phyloP scores from a whole-genome alignment of 2,329 filamentous ascomycete genomes.

The Neopestalotiopsis sp. region DNA sequence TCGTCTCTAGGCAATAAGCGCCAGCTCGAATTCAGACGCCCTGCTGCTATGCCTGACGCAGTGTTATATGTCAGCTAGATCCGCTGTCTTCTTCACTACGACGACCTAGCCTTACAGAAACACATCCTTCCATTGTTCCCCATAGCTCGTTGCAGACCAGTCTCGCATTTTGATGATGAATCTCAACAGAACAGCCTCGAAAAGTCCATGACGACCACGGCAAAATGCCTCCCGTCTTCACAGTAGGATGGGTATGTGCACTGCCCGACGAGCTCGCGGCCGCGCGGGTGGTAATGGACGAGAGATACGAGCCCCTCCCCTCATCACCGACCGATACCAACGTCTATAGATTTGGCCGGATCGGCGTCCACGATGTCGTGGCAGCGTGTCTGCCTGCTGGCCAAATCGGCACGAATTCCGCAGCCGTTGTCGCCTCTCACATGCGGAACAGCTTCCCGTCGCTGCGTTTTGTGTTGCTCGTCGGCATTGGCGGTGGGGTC shows the following conservation, averaged over 20 bases:
- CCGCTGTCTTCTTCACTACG: no score
- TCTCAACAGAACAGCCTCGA: no score
- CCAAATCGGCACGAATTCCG: neutral
- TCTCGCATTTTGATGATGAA: no score
- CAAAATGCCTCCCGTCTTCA: constrained; percentile 23
- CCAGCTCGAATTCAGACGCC: no score
- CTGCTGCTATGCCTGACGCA: no score
- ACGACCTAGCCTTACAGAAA: no score
- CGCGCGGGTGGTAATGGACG: constrained; percentile 34
- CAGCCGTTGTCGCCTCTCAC: constrained; percentile 24
- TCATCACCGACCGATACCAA: constrained; percentile 23
- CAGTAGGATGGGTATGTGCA: constrained; percentile 39
- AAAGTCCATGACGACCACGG: no score
- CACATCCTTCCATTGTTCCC: no score
- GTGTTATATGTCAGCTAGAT: no score
- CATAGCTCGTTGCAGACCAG: no score
- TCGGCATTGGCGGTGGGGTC: constrained; percentile 33
- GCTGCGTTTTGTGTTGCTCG: constrained; percentile 27
- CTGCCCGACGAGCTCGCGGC: constrained; percentile 37
- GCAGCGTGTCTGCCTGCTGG: constrained; percentile 25
- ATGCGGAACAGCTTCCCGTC: constrained; percentile 25
- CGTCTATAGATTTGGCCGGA: constrained; percentile 27
- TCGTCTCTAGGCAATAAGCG: no score
- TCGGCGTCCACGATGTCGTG: constrained; percentile 25
- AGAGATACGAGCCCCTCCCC: constrained; percentile 25